phyloP scores from a whole-genome alignment of 2,329 filamentous ascomycete species.

The Pezicula neosporulosa region DNA sequence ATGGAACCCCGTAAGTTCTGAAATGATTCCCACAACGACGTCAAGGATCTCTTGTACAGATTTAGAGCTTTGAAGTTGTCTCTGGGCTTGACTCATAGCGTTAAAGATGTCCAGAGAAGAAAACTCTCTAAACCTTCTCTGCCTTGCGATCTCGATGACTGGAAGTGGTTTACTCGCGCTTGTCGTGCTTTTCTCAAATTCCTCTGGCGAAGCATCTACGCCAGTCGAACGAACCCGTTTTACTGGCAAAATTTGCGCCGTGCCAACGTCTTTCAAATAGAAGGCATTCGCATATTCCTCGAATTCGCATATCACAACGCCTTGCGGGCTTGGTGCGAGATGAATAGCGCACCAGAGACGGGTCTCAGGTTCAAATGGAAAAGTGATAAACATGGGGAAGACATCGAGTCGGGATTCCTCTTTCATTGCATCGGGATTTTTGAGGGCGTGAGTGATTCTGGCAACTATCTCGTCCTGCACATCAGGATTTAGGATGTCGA shows the following conservation, averaged over 20 bases:
- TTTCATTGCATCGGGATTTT: background rate
- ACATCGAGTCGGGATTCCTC: conserved; percentile 16
- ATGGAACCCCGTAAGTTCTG: conserved; percentile 21
- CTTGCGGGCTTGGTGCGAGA: conserved; percentile 9
- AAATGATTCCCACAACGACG: conserved; percentile 20
- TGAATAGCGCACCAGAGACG: conserved; percentile 22
- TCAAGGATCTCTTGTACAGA: conserved; percentile 16
- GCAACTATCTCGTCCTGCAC: conserved; percentile 14
- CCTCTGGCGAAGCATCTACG: conserved; percentile 12
- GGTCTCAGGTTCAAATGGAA: conserved; percentile 4
- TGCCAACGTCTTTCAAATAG: conserved; percentile 8
- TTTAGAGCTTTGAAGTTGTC: conserved; percentile 11
- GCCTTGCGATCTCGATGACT: conserved; percentile 13
- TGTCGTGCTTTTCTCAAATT: conserved; percentile 15
- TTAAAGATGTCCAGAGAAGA: conserved; percentile 20
- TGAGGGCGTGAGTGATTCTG: conserved; percentile 13
- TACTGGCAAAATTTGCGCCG: conserved; percentile 8
- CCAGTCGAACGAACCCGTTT: conserved; percentile 5
- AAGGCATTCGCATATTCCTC: conserved; percentile 17
- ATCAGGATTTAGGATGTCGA: conserved; percentile 14
- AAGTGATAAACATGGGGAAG: conserved; percentile 10
- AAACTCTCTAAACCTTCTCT: conserved; percentile 8
- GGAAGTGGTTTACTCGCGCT: conserved; percentile 13
- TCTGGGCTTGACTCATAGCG: conserved; percentile 17
- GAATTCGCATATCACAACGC: conserved; percentile 21